Evolutionary conservation across 768 basidiomycete species (phyloP), one percentile per base, ranked within the genome.

Genomic region (Agrocybe praecox): DNA sequence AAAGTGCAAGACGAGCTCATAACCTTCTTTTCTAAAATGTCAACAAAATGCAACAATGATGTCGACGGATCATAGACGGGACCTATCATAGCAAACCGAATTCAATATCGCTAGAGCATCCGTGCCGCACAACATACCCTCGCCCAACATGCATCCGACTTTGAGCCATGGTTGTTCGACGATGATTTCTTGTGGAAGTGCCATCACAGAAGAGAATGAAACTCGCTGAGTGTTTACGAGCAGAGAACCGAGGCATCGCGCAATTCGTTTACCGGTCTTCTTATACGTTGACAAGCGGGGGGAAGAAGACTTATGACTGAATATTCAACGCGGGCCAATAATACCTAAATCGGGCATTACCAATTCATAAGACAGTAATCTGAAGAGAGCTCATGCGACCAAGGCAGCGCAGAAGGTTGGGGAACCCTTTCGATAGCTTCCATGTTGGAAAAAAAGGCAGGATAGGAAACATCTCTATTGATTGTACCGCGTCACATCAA

Each of bases 21-120:
- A 59, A 82, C 85, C 74, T 82, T 84, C 56, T 76, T 74, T 59
- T 80, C 77, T 32, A 72, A 67, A 48, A 89, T 89, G 64, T 90
- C 88, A 46, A 89, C 84, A 67, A 90, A 89, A 69, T 89, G 87
- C 34, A 89, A 66, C 22, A 73, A 77, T 10, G 74, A 75, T 1
- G 81, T 82, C 45, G 60, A 63, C 12, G 80, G 69, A 59, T 89
- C 87, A 65, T 86, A 89, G 14, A 89, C 56, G 6, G 88, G 88
- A 26, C 83, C 86, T 89, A 62, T 43, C 24, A 14, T 17, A 46
- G 34, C 43, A 32, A 44, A 4, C 4, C n/a, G 12, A 6, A 14
- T 15, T 40, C 36, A 40, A 40, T n/a, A 40, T n/a, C n/a, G 36
- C n/a, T 33, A 24, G 21, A 49, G 19, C 21, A 50, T 17, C 24